Percentiles rank a stretch among this genome's conserved stretches.
Evolutionary conservation across 208 protist species (phyloP).

Genomic region (Vickermania ingenoplastis): DNA sequence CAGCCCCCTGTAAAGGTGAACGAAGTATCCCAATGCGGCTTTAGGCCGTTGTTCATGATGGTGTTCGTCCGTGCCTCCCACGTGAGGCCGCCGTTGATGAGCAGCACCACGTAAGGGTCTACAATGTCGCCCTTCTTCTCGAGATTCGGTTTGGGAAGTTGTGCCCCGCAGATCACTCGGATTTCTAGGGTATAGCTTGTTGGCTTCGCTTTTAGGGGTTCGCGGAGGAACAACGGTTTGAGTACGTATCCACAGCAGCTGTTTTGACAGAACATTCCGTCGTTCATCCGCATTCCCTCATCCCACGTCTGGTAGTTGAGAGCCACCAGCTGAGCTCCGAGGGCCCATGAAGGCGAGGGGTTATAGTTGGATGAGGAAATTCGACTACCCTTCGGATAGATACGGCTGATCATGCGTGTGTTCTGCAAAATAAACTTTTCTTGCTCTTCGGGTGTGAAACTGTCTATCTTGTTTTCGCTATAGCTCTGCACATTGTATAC

Average conservation of each 20-base stretch:
- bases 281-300: conserved; percentile 53
- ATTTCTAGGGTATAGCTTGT: conserved; percentile 20
- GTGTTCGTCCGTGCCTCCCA: conserved; percentile 21
- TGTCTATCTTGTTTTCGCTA: conserved; percentile 34
- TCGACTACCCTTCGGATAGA: conserved; percentile 86
- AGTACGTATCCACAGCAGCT: conserved; percentile 85
- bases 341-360: conserved; percentile 37
- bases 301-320: conserved; percentile 81
- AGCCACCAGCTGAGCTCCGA: conserved; percentile 74
- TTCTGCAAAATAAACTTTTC: conserved; percentile 43
- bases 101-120: conserved; percentile 58
- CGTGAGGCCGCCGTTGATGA: conserved; percentile 32
- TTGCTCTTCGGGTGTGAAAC: conserved; percentile 10
- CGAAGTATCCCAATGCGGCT: conserved; percentile 51
- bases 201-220: conserved; percentile 8
- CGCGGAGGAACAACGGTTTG: conserved; percentile 60
- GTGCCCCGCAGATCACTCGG: conserved; percentile 43
- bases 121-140: conserved; percentile 53
- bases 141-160: conserved; percentile 51
- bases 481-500: conserved; percentile 48
- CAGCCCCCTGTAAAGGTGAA: conserved; percentile 28
- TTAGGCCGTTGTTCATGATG: conserved; percentile 66
- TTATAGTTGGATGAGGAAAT: conserved; percentile 85
- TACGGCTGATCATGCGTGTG: conserved; percentile 51
- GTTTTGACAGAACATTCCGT: conserved; percentile 79